Percentiles rank a stretch among this genome's conserved stretches.
Evolutionary conservation across 2,329 filamentous ascomycete genomes (phyloP).

Genomic region (Pseudopyrenochaeta lycopersici): DNA sequence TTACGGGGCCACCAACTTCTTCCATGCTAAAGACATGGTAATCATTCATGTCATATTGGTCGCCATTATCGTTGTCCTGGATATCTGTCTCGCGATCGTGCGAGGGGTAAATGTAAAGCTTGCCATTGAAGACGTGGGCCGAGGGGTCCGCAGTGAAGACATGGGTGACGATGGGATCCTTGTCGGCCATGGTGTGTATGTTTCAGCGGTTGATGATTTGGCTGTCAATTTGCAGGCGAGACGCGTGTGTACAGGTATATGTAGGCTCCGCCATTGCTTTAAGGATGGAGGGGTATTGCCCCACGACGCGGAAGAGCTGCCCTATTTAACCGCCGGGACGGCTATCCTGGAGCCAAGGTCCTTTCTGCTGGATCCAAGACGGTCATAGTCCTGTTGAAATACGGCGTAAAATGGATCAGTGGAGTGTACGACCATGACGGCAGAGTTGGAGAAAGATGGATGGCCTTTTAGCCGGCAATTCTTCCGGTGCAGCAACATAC

Average conservation of each 20-base stretch:
- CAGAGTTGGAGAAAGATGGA: slow-evolving; percentile 11
- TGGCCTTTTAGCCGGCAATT: slow-evolving; percentile 44
- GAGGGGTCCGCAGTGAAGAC: slow-evolving; percentile 83
- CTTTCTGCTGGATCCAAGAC: slow-evolving; percentile 24
- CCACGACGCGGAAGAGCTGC: slow-evolving; percentile 29
- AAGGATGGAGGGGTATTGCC: slow-evolving; percentile 36
- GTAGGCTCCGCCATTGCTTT: slow-evolving; percentile 31
- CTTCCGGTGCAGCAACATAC: slow-evolving; percentile 34
- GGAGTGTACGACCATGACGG: slow-evolving; percentile 17
- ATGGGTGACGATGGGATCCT: slow-evolving; percentile 73
- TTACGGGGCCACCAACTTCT: slow-evolving; percentile 66
- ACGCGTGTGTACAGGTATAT: slow-evolving; percentile 9
- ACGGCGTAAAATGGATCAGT: slow-evolving; percentile 22
- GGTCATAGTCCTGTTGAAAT: slow-evolving; percentile 22
- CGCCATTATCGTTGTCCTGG: slow-evolving; percentile 81
- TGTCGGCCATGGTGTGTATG: slow-evolving; percentile 44
- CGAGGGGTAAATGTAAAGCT: slow-evolving; percentile 81
- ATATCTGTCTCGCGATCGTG: slow-evolving; percentile 81
- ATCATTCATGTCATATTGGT: slow-evolving; percentile 85
- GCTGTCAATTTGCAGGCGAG: slow-evolving; percentile 1
- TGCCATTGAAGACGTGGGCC: slow-evolving; percentile 79
- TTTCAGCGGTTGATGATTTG: slow-evolving; percentile 1
- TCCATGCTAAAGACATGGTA: slow-evolving; percentile 80
- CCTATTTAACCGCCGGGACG: slow-evolving; percentile 47
- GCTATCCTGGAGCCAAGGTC: slow-evolving; percentile 29